Evolutionary conservation across 441 rosid genomes (phyloP).

Genomic region (Corymbia citriodora): DNA sequence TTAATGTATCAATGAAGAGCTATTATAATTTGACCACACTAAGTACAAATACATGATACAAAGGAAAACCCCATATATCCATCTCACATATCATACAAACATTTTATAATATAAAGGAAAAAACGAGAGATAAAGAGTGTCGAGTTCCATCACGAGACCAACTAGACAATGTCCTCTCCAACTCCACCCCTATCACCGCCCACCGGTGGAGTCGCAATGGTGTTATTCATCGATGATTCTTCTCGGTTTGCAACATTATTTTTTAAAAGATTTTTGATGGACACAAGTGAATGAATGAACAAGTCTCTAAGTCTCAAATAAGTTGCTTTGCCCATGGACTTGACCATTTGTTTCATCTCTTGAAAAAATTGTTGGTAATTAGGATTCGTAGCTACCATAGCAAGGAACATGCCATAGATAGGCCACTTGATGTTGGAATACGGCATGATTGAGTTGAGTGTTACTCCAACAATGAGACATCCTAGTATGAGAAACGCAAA

Average conservation of each 20-base stretch:
- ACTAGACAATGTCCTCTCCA: not conserved
- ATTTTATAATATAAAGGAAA: too few species aligned
- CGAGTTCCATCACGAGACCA: not conserved
- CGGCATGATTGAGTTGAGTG: not conserved
- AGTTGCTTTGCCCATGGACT: not conserved
- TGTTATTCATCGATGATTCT: not conserved
- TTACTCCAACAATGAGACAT: not conserved
- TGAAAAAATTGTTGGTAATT: not conserved
- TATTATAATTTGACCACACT: not conserved
- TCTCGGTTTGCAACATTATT: not conserved
- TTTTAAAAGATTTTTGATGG: too few species aligned
- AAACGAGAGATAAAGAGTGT: not conserved
- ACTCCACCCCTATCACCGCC: not conserved
- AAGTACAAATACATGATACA: too few species aligned
- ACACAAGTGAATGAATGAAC: not conserved
- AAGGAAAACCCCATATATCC: not conserved
- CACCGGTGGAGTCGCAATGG: fast-evolving
- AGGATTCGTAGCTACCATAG: not conserved
- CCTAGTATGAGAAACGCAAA: not conserved
- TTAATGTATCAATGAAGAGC: not conserved
- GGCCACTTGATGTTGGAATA: not conserved
- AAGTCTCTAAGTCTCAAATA: not conserved
- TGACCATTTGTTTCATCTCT: not conserved
- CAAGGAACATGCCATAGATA: not conserved
- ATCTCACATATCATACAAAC: not conserved